Evolutionary conservation across 768 basidiomycete species (phyloP).

Genomic region (Gloeopeniophorella convolvens): DNA sequence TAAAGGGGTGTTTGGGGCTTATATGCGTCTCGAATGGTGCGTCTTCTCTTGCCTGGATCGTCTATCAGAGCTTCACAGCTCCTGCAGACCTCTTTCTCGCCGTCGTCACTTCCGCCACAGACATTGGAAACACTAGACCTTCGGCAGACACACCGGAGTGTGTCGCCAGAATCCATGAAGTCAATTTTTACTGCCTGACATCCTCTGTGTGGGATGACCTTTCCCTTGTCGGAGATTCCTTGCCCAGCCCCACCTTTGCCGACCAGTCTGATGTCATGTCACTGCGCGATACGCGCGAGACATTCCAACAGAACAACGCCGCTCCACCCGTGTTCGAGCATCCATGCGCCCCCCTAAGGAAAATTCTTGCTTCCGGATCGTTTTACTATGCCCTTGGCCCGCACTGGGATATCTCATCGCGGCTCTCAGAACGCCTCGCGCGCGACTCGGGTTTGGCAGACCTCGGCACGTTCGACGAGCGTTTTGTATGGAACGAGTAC

Average conservation of each 20-base stretch:
- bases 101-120: slow-evolving; percentile 67
- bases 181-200: slow-evolving; percentile 83
- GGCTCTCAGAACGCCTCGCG: slow-evolving; percentile 64
- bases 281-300: slow-evolving; percentile 37
- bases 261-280: slow-evolving; percentile 45
- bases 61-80: neutral
- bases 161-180: slow-evolving; percentile 80
- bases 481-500: slow-evolving; percentile 95
- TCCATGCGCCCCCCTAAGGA: slow-evolving; percentile 83
- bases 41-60: slow-evolving; percentile 17
- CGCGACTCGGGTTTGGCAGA: slow-evolving; percentile 43
- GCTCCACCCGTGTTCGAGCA: slow-evolving; percentile 68
- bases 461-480: slow-evolving; percentile 62
- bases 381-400: slow-evolving; percentile 89
- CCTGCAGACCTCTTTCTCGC: slow-evolving; percentile 76
- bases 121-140: slow-evolving; percentile 65
- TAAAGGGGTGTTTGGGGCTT: slow-evolving; percentile 81
- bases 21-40: slow-evolving; percentile 66
- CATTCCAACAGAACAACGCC: slow-evolving; percentile 34
- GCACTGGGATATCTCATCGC: slow-evolving; percentile 84
- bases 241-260: slow-evolving; percentile 45
- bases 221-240: slow-evolving; percentile 43
- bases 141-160: slow-evolving; percentile 52
- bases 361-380: slow-evolving; percentile 84
- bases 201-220: slow-evolving; percentile 82